Conservation (phyloP, 768 basidiomycete species). For the Psilocybe cubensis region DNA sequence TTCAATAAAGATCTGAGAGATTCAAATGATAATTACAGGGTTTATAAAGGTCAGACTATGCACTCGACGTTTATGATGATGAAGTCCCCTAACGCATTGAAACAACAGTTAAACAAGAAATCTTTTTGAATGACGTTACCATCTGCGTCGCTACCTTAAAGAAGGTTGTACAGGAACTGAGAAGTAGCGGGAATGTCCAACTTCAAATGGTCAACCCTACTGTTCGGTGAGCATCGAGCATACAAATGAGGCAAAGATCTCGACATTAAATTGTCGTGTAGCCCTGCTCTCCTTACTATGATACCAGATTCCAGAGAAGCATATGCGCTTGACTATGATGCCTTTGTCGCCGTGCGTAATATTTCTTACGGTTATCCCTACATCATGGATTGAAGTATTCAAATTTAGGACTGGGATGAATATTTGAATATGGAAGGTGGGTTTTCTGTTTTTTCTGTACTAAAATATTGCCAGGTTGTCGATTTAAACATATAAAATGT, state of each 20-base stretch:
- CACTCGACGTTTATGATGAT: background rate
- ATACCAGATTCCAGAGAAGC: conserved; percentile 51
- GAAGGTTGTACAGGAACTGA: conserved; percentile 74
- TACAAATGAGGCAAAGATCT: conserved; percentile 5
- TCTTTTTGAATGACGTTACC: conserved; percentile 80
- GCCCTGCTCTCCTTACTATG: conserved; percentile 55
- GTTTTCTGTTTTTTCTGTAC: conserved; percentile 4
- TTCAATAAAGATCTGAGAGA: background rate
- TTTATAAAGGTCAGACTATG: conserved; percentile 46
- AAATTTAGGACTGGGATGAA: conserved; percentile 66
- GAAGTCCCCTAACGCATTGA: background rate
- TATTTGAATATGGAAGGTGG: conserved; percentile 53
- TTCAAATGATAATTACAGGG: conserved; percentile 24
- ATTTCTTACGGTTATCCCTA: background rate
- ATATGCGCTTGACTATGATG: conserved; percentile 64
- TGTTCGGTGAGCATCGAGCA: conserved; percentile 46
- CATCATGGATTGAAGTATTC: background rate
- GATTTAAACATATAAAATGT: background rate
- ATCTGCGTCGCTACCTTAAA: conserved; percentile 78
- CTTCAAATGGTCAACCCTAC: conserved; percentile 56
- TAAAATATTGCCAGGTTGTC: background rate
- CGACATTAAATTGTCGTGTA: conserved; percentile 20
- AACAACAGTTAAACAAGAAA: conserved; percentile 88
- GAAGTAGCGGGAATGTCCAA: conserved; percentile 36
- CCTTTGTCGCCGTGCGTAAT: conserved; percentile 58